Base-by-base conservation (phyloP, 495 filamentous ascomycete genomes). In the Talaromyces stipitatus region DNA sequence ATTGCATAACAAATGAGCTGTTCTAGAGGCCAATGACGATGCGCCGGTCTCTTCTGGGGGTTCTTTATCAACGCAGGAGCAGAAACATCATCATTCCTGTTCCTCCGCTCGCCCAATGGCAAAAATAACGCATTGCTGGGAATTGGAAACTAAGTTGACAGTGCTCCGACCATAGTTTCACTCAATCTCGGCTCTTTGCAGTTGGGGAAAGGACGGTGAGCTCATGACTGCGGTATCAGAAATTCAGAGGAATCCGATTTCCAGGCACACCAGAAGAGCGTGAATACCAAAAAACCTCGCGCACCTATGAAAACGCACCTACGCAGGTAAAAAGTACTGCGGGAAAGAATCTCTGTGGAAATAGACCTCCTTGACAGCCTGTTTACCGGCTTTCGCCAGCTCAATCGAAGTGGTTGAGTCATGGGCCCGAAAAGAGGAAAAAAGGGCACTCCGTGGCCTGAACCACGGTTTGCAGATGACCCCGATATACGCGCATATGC, bases 401-500 rank as follows among this genome's bases (percentile, higher is more conserved):
- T n/a, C n/a, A n/a, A n/a, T n/a, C n/a, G n/a, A n/a, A n/a, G n/a
- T n/a, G n/a, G n/a, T n/a, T n/a, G n/a, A n/a, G n/a, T n/a, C n/a
- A n/a, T n/a, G n/a, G n/a, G n/a, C n/a, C n/a, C n/a, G n/a, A n/a
- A n/a, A n/a, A n/a, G n/a, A n/a, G n/a, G n/a, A n/a, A n/a, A n/a
- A n/a, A n/a, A n/a, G n/a, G n/a, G n/a, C n/a, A n/a, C n/a, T n/a
- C 7, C 45, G 45, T 48, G 45, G 45, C 45, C 45, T 2, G 18
- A 22, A 23, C 45, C 45, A 24, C 45, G 20, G 10, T 48, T 48
- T 11, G 45, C 2, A 4, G n/a, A 48, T 4, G 45, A 48, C 20
- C n/a, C 45, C 22, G 45, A 48, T 48, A 48, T 48, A 24, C 45
- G 45, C 45, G 45, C 45, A 48, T 48, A 20, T 11, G 45, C 45